Evolutionary conservation across 352 stramenopile species (phyloP).

Genomic region (Globisporangium ultimum): DNA sequence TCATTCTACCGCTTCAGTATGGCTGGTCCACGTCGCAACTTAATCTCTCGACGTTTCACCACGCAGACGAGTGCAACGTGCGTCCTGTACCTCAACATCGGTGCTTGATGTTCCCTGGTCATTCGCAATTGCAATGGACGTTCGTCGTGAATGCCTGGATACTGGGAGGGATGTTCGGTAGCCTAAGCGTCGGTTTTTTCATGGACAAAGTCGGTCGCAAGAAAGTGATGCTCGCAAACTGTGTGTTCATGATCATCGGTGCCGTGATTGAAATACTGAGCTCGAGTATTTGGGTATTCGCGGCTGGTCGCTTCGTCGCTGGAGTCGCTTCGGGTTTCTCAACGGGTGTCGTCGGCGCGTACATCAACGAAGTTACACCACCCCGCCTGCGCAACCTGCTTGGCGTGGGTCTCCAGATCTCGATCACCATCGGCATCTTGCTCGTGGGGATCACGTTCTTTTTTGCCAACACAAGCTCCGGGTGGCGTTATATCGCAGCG

Average conservation of each 20-base stretch:
- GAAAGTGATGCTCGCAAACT: slow-evolving; percentile 7
- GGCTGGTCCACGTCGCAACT: too few relatives aligned
- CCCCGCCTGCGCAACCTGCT: slow-evolving; percentile 34
- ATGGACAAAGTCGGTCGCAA: not conserved
- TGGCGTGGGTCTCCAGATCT: slow-evolving; percentile 41
- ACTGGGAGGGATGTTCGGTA: not conserved
- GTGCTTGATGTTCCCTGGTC: not conserved
- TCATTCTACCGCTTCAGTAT: too few relatives aligned
- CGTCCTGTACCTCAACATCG: not conserved
- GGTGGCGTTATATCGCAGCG: slow-evolving; percentile 51
- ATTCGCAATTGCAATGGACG: not conserved
- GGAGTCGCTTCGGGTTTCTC: slow-evolving; percentile 17
- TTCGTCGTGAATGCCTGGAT: not conserved
- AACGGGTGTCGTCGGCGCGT: slow-evolving; percentile 28
- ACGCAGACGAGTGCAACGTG: not conserved
- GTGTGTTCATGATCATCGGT: slow-evolving; percentile 1
- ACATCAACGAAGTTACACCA: slow-evolving; percentile 47
- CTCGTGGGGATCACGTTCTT: slow-evolving; percentile 45
- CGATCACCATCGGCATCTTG: slow-evolving; percentile 41
- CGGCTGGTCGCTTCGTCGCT: slow-evolving; percentile 4
- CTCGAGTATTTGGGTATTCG: not conserved
- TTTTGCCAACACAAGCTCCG: slow-evolving; percentile 35
- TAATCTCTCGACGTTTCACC: too few relatives aligned
- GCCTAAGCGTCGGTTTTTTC: not conserved
- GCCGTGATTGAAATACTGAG: not conserved